Evolutionary conservation across 2,329 filamentous ascomycete species (phyloP), one percentile per base, ranked within the genome.

Genomic region (Exophiala dermatitidis): DNA sequence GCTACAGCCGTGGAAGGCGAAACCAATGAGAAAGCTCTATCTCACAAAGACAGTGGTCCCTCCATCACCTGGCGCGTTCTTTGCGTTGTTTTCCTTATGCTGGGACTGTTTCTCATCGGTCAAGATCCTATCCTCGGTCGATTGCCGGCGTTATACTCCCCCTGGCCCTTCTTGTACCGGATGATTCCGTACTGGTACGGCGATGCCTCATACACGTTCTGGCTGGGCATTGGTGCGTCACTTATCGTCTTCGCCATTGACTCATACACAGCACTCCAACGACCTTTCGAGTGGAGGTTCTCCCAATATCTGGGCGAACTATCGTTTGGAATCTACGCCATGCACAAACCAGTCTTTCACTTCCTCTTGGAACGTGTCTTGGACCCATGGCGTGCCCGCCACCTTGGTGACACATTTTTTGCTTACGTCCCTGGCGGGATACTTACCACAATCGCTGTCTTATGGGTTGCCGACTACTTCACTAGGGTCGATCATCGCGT

Each of bases 221-320:
- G 69, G 8, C 69, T 72, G 40, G 68, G 69, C 4, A 60, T 74
- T 37, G 71, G 71, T 29, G 68, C 72, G 2, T 58, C 69, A 19
- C 55, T 73, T 36, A 67, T 74, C 36, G 67, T 74, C 42, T 68
- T 65, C 48, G 67, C 67, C 48, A 70, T 74, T 55, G 71, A 71
- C 53, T 67, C 68, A 48, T 71, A 67, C 31, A 66, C 65, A 7
- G 64, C 65, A 3, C 65, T 75, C 37, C 72, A 74, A 52, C 65
- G 63, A 33, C 64, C 73, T 12, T 74, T 74, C 62, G 67, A 65
- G 5, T 69, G 69, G 50, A 63, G 65, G 0, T 50, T 74, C n/a
- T 73, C 71, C 9, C 71, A 72, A 48, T 75, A 75, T 53, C 62
- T 75, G 6, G 73, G 73, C 53, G 71, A 71, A 40, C 70, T 74